A percentile compares a stretch with the other conserved stretches of the same genome.
phyloP scores from a whole-genome alignment of 805 yeast genomes.

The Candida khao-thaluensis region DNA sequence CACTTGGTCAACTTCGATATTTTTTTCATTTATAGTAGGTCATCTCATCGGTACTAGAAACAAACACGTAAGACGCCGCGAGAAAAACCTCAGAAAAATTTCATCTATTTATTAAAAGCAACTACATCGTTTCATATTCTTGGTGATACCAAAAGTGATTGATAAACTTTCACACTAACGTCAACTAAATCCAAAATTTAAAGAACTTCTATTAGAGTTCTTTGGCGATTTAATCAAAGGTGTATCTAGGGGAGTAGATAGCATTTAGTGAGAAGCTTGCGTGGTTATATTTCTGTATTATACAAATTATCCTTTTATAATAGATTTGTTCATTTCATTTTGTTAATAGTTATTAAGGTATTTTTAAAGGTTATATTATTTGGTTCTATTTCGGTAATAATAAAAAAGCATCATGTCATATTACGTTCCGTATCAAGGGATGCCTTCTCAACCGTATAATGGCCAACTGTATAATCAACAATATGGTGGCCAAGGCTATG shows the following conservation, averaged over 20 bases:
- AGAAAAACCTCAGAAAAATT: constrained; percentile 4
- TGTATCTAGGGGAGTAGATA: too few species aligned
- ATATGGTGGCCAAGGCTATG: background rate
- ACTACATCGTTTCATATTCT: background rate
- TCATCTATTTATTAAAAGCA: constrained; percentile 1
- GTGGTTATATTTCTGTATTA: constrained; percentile 6
- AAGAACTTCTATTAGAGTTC: too few species aligned
- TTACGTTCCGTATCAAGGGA: constrained; percentile 35
- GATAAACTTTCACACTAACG: too few species aligned
- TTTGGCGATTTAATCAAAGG: too few species aligned
- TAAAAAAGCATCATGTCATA: constrained; percentile 31
- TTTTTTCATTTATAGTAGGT: too few species aligned
- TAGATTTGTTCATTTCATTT: constrained; percentile 11
- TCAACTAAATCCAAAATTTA: too few species aligned
- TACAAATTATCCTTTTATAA: constrained; percentile 3
- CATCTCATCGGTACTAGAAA: too few species aligned
- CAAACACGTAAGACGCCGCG: constrained; percentile 2
- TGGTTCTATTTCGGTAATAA: background rate
- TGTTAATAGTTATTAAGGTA: constrained; percentile 4
- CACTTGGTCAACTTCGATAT: too few species aligned
- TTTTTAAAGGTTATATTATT: background rate
- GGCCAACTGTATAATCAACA: background rate
- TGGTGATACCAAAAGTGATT: too few species aligned
- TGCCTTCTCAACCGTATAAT: constrained; percentile 36
- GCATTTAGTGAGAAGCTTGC: too few species aligned